These are phyloP conservation scores for Phaeosphaeria sp. DNA, from an alignment of 2,329 filamentous ascomycete species.

Conservation along the genomic window DNA sequence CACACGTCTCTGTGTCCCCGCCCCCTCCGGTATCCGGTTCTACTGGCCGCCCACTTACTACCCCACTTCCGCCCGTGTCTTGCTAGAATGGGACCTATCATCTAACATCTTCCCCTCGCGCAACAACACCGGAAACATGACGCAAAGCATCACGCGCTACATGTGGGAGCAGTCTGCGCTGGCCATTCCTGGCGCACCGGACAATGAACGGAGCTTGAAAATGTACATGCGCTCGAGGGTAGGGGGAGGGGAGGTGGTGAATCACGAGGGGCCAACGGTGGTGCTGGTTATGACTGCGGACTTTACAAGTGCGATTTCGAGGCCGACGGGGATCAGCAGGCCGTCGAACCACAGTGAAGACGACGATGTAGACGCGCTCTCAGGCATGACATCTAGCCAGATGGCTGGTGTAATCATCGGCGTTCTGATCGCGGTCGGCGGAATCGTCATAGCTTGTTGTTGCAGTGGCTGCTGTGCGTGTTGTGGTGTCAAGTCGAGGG, in stretches of 20 bases:
- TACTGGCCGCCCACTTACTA: constrained; percentile 22
- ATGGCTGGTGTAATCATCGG: constrained; percentile 7
- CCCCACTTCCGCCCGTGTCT: constrained; percentile 10
- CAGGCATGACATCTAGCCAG: background rate
- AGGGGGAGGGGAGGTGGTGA: background rate
- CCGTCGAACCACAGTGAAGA: background rate
- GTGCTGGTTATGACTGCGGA: constrained; percentile 16
- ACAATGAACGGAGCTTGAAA: constrained; percentile 9
- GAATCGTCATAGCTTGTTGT: constrained; percentile 1
- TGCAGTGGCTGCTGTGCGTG: background rate
- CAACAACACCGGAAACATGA: constrained; percentile 11
- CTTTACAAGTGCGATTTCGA: background rate
- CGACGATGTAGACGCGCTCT: background rate
- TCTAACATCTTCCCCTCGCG: background rate
- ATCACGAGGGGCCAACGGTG: constrained; percentile 17
- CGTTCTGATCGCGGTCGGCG: background rate
- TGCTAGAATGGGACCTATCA: constrained; percentile 6
- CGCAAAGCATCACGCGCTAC: constrained; percentile 7
- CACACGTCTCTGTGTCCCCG: constrained; percentile 19
- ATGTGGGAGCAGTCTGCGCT: constrained; percentile 4
- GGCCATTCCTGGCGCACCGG: background rate
- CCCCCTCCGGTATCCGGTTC: constrained; percentile 1
- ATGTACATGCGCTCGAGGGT: constrained; percentile 9
- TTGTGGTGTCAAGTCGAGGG: background rate
- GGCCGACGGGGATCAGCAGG: background rate